Percentiles rank a stretch among this genome's conserved stretches.
These are phyloP conservation scores for Astrephomene gubernaculifera DNA, from an alignment of 139 green algal genomes.

Conservation along the genomic window DNA sequence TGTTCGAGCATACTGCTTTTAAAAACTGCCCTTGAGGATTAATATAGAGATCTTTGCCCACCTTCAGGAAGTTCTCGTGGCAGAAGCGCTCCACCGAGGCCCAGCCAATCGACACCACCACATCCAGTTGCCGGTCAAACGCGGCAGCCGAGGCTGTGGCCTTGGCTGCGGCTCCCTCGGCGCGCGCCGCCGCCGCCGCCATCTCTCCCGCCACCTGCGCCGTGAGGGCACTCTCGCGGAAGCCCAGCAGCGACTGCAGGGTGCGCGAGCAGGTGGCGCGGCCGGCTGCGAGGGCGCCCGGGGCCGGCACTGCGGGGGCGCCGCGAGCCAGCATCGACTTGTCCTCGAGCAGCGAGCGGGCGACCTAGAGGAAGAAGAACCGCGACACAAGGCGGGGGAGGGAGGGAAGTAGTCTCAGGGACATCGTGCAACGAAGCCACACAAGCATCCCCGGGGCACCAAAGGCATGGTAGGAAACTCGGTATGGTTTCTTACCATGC, in stretches of 20 bases:
- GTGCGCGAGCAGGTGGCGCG: neutral
- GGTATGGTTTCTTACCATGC: no score
- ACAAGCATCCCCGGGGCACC: no score
- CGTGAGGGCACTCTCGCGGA: slow-evolving; percentile 46
- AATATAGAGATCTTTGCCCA: no score
- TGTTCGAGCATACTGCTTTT: no score
- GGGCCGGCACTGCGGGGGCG: neutral
- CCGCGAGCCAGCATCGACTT: neutral
- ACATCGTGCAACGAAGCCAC: no score
- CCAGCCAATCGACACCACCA: slow-evolving; percentile 84
- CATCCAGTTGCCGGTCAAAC: slow-evolving; percentile 79
- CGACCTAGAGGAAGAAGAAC: slow-evolving; percentile 45
- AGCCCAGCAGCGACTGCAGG: slow-evolving; percentile 66
- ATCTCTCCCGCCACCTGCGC: slow-evolving; percentile 58
- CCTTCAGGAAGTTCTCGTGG: slow-evolving; percentile 65
- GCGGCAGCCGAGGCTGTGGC: slow-evolving; percentile 50
- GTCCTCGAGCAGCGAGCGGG: slow-evolving; percentile 63
- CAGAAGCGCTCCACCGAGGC: slow-evolving; percentile 68
- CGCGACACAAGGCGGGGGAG: neutral
- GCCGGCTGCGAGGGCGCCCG: slow-evolving; percentile 7
- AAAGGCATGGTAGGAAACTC: no score
- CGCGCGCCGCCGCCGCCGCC: slow-evolving; percentile 48
- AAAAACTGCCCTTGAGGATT: no score
- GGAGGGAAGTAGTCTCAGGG: no score
- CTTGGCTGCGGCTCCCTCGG: slow-evolving; percentile 16